Percentiles rank a stretch among this genome's conserved stretches.
Evolutionary conservation across 1,284 basidiomycete species (phyloP).

Genomic region (Trichosporon sp.): DNA sequence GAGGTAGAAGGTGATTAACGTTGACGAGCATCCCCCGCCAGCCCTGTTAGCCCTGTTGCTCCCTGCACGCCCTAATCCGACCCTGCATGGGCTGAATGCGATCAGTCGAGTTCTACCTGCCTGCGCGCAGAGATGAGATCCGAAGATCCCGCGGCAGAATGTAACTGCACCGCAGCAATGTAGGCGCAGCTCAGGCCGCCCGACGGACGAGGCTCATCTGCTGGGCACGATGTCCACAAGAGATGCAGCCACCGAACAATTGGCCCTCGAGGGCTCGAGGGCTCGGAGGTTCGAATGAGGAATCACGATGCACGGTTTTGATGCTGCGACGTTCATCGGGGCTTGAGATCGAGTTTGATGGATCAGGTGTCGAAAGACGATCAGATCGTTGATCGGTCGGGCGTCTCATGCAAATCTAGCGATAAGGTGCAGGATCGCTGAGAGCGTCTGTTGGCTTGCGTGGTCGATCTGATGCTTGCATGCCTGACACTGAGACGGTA

Average conservation of each 20-base stretch:
- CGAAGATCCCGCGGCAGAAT: slow-evolving; percentile 18
- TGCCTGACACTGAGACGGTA: neutral
- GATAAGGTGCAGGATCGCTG: neutral
- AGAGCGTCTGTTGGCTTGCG: slow-evolving; percentile 8
- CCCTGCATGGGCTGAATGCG: slow-evolving; percentile 14
- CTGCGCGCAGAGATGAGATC: neutral
- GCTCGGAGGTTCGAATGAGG: neutral
- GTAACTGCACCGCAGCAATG: neutral
- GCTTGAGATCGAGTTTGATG: neutral
- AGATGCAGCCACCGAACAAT: neutral
- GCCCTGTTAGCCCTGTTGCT: neutral
- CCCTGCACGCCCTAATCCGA: neutral
- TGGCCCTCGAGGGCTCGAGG: neutral
- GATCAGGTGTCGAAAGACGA: neutral
- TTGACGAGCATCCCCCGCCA: slow-evolving; percentile 7
- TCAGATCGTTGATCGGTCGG: neutral
- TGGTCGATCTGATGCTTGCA: neutral
- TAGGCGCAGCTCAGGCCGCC: neutral
- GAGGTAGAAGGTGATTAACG: slow-evolving; percentile 13
- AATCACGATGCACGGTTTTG: neutral
- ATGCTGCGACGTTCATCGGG: neutral
- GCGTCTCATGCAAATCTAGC: neutral
- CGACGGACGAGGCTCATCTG: no score
- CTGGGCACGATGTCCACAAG: no score
- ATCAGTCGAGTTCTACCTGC: neutral